These are phyloP conservation scores for Rubus parviflorus DNA, from an alignment of 306 rosid genomes.

Conservation along the genomic window DNA sequence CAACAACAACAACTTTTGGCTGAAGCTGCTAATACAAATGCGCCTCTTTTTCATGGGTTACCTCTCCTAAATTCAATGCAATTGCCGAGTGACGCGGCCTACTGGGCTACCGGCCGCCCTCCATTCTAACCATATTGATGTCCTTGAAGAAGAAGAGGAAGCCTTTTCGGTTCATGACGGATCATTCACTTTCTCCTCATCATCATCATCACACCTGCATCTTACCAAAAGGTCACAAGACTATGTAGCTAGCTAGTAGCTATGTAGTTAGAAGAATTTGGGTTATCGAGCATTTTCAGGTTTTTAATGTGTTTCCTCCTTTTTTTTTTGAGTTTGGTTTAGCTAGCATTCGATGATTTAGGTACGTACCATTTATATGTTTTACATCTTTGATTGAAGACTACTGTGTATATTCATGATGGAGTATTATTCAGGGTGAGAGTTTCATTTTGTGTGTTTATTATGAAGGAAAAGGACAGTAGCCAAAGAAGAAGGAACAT, in stretches of 20 bases:
- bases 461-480: background rate
- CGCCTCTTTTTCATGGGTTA: slow-evolving; percentile 70
- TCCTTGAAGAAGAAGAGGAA: background rate
- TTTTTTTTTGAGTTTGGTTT: slow-evolving; percentile 14
- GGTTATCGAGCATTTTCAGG: slow-evolving; percentile 31
- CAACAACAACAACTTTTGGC: slow-evolving; percentile 52
- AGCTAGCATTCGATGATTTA: slow-evolving; percentile 1
- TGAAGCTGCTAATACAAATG: slow-evolving; percentile 52
- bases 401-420: slow-evolving; percentile 54
- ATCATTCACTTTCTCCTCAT: background rate
- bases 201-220: slow-evolving; percentile 14
- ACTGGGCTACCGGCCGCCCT: slow-evolving; percentile 78
- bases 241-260: slow-evolving; percentile 22
- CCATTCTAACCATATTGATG: slow-evolving; percentile 47
- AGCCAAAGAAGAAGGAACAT: slow-evolving; percentile 13
- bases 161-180: background rate
- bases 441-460: slow-evolving; percentile 28
- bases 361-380: slow-evolving; percentile 17
- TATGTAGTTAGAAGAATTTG: slow-evolving; percentile 18
- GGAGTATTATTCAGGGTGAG: slow-evolving; percentile 28
- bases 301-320: slow-evolving; percentile 19
- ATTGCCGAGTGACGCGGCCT: slow-evolving; percentile 68
- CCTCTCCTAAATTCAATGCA: slow-evolving; percentile 78
- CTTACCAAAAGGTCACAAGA: slow-evolving; percentile 6
- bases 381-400: slow-evolving; percentile 32